phyloP scores from a whole-genome alignment of 768 basidiomycete species.

The Collybia mongolica region DNA sequence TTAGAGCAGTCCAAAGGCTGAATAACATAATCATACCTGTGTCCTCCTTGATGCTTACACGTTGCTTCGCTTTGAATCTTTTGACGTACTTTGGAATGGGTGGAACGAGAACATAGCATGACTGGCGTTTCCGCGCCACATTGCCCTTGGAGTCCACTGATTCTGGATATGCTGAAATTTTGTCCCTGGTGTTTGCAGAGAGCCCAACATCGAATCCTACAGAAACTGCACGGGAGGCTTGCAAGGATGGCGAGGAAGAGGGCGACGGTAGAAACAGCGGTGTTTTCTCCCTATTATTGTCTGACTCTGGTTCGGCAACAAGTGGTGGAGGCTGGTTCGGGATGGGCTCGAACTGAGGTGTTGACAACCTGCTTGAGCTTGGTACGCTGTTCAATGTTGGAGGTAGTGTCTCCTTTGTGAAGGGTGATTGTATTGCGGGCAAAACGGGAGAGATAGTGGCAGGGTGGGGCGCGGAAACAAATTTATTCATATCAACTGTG shows the following conservation, averaged over 20 bases:
- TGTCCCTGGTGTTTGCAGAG: background rate
- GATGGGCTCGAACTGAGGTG: no score
- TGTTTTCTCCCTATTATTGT: slow-evolving; percentile 17
- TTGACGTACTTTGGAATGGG: slow-evolving; percentile 27
- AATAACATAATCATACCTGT: slow-evolving; percentile 18
- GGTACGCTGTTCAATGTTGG: no score
- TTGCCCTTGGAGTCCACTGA: background rate
- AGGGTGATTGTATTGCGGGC: no score
- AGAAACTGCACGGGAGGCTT: background rate
- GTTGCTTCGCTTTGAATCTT: slow-evolving; percentile 7
- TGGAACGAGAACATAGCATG: slow-evolving; percentile 30
- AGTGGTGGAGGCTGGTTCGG: no score
- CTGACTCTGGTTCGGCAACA: background rate
- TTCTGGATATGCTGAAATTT: background rate
- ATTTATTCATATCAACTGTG: no score
- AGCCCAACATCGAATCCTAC: background rate
- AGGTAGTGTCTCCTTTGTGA: no score
- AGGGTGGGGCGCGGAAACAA: no score
- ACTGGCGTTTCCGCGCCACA: background rate
- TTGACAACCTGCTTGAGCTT: no score
- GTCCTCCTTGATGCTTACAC: slow-evolving; percentile 8
- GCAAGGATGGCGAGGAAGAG: slow-evolving; percentile 26
- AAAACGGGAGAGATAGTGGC: no score
- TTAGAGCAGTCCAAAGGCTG: no score
- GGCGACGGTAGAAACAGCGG: slow-evolving; percentile 54